Evolutionary conservation across 495 filamentous ascomycete genomes (phyloP), one percentile per base, ranked within the genome.

Genomic region (Bathelium albidoporum): DNA sequence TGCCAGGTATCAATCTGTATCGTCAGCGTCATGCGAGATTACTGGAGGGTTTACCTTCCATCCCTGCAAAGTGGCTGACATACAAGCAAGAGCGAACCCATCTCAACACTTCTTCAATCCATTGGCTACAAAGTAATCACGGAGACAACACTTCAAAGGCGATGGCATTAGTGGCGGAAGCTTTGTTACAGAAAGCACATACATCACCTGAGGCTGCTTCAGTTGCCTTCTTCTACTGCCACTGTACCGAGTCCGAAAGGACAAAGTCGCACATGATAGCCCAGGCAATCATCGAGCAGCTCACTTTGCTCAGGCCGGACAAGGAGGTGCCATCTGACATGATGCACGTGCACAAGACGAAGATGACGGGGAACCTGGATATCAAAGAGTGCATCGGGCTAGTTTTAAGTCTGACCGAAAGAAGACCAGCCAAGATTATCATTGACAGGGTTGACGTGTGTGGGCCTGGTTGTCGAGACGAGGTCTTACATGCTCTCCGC

Each of bases 201-300:
- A 55, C 4, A 24, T 32, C 60, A 45, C n/a, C 61, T 62, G 1
- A 71, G 69, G 39, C 68, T 39, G 68, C 73, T 55, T 74, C 72
- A 0, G 73, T 77, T 64, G 75, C 76, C 0, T 77, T 72, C 59
- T 79, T 79, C 67, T 79, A 79, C 60, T 79, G 76, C 62, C 65
- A 73, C 52, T 64, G 71, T 14, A 71, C 74, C 29, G 74, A 75
- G 60, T 53, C 61, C 12, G 60, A 66, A 20, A 71, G 74, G 3
- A 59, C 64, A 20, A 28, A 76, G 12, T 71, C 77, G 22, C 59
- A 71, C 2, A 70, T 64, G 0, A 63, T 79, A 22, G 67, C 78
- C n/a, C 69, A 68, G 32, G 77, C 73, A 58, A 68, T 74, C 55
- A 70, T 76, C 1, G 68, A 73, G 7, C 77, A 80, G 43, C 66